Base-by-base conservation (phyloP, 2,329 filamentous ascomycete genomes). In the Phyllosticta capitalensis region DNA sequence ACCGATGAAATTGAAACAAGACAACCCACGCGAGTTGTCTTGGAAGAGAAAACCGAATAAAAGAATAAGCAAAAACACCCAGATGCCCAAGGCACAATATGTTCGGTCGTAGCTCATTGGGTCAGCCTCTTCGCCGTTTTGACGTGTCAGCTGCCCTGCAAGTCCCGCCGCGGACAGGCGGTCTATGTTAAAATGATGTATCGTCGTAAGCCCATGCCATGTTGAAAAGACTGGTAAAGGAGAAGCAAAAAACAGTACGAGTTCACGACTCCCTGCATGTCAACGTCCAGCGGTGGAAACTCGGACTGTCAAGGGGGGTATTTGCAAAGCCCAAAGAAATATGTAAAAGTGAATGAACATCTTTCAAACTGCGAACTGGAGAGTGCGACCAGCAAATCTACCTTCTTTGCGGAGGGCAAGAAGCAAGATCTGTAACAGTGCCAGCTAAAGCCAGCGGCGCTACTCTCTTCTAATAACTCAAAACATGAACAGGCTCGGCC, bases 401-500 rank as follows among this genome's bases (percentile, higher is more conserved):
- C 52, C 30, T 14, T 38, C 30, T 38, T 10, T 38, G 30, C 30
- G 17, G 30, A 38, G 53, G 48, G 10, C 17, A 49, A 20, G 48
- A 59, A 38, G 30, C 9, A 61, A 58, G 56, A 55, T 68, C 64
- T 69, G 69, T 69, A 61, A 67, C 64, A 45, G 65, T 71, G 71
- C 69, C 66, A 63, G 68, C 21, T 17, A 38, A 24, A 45, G 65
- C 67, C 65, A 64, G 68, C 72, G 72, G 71, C 71, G 72, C 69
- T 73, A 63, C 65, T 70, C 68, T 69, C 66, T 38, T 38, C 30
- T 38, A 74, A 66, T 74, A 73, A 28, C 76, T 79, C 61, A 79
- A 67, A 50, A 79, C 76, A 62, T 78, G 76, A 67, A 76, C 75
- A 9, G 57, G 54, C 28, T 50, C 55, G 51, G 54, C 58, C 45